Evolutionary conservation across 176 grass and related monocot genomes (phyloP).

Genomic region (Otatea glauca): DNA sequence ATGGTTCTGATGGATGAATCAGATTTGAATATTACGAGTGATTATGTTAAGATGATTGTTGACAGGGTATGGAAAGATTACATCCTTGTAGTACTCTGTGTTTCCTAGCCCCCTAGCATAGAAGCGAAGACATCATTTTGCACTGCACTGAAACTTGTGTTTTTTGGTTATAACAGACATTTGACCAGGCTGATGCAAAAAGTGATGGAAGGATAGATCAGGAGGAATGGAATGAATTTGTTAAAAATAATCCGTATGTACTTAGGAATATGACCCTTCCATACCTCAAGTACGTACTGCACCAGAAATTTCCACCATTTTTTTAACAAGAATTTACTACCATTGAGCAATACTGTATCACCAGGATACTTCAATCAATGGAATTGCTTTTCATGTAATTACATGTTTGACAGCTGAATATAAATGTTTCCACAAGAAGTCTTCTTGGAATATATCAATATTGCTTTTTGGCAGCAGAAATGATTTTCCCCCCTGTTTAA

Average conservation of each 20-base stretch:
- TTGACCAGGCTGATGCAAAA: slow-evolving; percentile 52
- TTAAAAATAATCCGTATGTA: slow-evolving; percentile 42
- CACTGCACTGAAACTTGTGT: slow-evolving; percentile 10
- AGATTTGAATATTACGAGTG: slow-evolving; percentile 48
- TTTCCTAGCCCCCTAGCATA: neutral
- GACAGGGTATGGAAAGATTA: slow-evolving; percentile 49
- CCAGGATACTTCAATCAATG: too few relatives aligned
- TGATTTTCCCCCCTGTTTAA: neutral
- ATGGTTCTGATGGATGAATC: slow-evolving; percentile 54
- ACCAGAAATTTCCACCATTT: too few relatives aligned
- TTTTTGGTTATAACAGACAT: slow-evolving; percentile 45
- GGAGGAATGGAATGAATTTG: slow-evolving; percentile 55
- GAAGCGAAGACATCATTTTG: neutral
- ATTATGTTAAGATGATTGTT: slow-evolving; percentile 44
- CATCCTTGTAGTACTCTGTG: neutral
- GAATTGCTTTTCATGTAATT: neutral
- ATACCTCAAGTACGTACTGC: slow-evolving; percentile 49
- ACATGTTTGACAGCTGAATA: slow-evolving; percentile 14
- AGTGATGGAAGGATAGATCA: slow-evolving; percentile 51
- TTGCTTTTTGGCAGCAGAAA: neutral
- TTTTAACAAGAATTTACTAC: neutral
- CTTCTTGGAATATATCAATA: neutral
- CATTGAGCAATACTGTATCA: neutral
- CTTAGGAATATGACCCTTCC: slow-evolving; percentile 59
- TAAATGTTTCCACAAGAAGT: neutral